phyloP scores from a whole-genome alignment of 306 rosid species.

The Abrus precatorius region DNA sequence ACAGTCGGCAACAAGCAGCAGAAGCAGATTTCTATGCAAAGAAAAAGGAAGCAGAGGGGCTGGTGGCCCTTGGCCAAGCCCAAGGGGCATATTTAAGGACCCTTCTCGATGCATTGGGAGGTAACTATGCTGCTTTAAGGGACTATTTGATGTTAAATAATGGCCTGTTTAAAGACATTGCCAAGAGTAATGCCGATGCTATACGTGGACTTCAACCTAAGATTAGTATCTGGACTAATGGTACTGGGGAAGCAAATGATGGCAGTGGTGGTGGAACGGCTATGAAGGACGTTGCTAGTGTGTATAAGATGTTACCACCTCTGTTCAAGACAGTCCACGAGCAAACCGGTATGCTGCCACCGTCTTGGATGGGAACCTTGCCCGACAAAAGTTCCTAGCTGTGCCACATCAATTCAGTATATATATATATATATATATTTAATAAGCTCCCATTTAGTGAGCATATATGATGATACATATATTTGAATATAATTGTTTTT shows the following conservation, averaged over 20 bases:
- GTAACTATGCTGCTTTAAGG: slow-evolving; percentile 39
- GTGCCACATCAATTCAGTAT: too few species aligned
- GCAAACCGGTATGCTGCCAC: slow-evolving; percentile 60
- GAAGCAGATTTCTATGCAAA: slow-evolving; percentile 50
- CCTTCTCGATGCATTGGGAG: slow-evolving; percentile 48
- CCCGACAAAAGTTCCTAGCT: background rate
- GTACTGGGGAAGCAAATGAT: background rate
- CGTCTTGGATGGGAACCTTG: slow-evolving; percentile 53
- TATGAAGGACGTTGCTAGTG: slow-evolving; percentile 50
- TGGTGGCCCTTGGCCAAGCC: slow-evolving; percentile 45
- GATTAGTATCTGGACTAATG: slow-evolving; percentile 53
- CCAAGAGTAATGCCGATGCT: slow-evolving; percentile 51
- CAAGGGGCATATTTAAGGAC: slow-evolving; percentile 43
- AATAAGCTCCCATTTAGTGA: too few species aligned
- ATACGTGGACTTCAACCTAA: slow-evolving; percentile 54
- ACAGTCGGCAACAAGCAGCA: slow-evolving; percentile 40
- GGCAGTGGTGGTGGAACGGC: background rate
- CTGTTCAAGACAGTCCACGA: slow-evolving; percentile 51
- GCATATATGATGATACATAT: too few species aligned
- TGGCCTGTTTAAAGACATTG: slow-evolving; percentile 54
- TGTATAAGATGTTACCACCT: slow-evolving; percentile 56
- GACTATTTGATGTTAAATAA: slow-evolving; percentile 51
- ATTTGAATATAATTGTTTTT: too few species aligned
- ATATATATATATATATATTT: too few species aligned
- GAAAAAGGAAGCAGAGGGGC: slow-evolving; percentile 55